Conservation (phyloP, 768 basidiomycete genomes). For the Amanita pseudoporphyria region DNA sequence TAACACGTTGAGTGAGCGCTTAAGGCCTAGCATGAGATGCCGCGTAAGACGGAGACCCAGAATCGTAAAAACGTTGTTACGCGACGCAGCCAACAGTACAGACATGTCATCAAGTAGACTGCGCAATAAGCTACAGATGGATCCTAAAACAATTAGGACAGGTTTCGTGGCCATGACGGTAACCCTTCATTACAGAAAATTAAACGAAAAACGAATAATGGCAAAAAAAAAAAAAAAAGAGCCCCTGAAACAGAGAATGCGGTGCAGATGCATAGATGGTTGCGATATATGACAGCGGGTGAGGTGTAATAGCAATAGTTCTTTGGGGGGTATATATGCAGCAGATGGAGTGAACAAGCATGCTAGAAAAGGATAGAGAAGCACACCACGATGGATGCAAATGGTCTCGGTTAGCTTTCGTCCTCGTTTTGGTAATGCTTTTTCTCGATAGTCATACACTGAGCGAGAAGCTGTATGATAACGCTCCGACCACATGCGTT, state of each 20-base stretch:
- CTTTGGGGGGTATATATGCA: constrained; percentile 5
- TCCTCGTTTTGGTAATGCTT: constrained; percentile 17
- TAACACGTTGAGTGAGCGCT: no score
- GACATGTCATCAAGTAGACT: neutral
- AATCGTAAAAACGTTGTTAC: no score
- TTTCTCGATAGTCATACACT: constrained; percentile 62
- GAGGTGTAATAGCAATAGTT: neutral
- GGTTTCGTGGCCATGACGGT: constrained; percentile 74
- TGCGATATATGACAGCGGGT: constrained; percentile 19
- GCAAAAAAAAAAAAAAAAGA: constrained; percentile 59
- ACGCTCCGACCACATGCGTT: constrained; percentile 61
- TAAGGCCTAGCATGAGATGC: no score
- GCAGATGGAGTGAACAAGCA: neutral
- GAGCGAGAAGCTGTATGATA: constrained; percentile 55
- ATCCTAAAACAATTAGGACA: constrained; percentile 17
- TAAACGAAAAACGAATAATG: constrained; percentile 57
- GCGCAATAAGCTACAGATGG: constrained; percentile 1
- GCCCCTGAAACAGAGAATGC: constrained; percentile 55
- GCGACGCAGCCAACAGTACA: no score
- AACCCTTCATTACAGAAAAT: constrained; percentile 76
- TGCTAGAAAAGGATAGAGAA: neutral
- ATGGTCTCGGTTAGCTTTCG: neutral
- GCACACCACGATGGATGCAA: neutral
- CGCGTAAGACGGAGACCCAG: no score
- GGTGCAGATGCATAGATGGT: constrained; percentile 33